Conservation (phyloP, 2,329 filamentous ascomycete genomes). For the Xylariales sp. region DNA sequence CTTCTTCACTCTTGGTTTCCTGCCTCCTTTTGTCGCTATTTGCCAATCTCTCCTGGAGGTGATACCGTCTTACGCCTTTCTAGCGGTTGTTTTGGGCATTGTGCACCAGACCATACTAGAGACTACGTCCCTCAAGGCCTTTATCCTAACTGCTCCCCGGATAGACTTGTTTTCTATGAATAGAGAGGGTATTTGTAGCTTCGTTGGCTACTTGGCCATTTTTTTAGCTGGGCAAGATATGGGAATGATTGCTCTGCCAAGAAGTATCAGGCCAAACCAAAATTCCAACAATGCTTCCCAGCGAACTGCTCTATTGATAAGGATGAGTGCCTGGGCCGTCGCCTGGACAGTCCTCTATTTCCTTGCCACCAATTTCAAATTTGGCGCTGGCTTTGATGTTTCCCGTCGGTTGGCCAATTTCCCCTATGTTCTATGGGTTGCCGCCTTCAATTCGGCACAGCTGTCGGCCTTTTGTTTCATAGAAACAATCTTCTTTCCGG, state of each 20-base stretch:
- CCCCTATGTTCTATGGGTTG: constrained; percentile 92
- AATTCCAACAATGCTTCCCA: constrained; percentile 58
- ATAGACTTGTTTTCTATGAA: constrained; percentile 87
- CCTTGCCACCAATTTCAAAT: constrained; percentile 73
- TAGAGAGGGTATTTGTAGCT: constrained; percentile 94
- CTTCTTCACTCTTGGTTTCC: constrained; percentile 92
- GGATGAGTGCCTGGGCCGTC: constrained; percentile 71
- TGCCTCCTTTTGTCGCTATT: constrained; percentile 88
- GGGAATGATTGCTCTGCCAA: constrained; percentile 82
- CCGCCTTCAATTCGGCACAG: constrained; percentile 90
- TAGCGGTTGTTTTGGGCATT: constrained; percentile 76
- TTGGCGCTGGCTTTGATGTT: constrained; percentile 79
- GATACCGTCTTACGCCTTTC: constrained; percentile 79
- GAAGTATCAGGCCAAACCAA: constrained; percentile 59
- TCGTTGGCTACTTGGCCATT: constrained; percentile 92
- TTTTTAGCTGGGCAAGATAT: constrained; percentile 90
- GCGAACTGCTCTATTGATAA: constrained; percentile 69
- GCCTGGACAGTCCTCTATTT: constrained; percentile 79
- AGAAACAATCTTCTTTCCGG: constrained; percentile 82
- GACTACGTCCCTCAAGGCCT: constrained; percentile 81
- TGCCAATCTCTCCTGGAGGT: constrained; percentile 78
- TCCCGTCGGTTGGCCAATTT: constrained; percentile 92
- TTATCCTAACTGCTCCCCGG: constrained; percentile 84
- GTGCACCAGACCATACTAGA: constrained; percentile 82
- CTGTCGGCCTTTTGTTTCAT: constrained; percentile 81